Evolutionary conservation across 2,329 filamentous ascomycete species (phyloP), one percentile per base, ranked within the genome.

Genomic region (Pseudofabraea citricarpa): DNA sequence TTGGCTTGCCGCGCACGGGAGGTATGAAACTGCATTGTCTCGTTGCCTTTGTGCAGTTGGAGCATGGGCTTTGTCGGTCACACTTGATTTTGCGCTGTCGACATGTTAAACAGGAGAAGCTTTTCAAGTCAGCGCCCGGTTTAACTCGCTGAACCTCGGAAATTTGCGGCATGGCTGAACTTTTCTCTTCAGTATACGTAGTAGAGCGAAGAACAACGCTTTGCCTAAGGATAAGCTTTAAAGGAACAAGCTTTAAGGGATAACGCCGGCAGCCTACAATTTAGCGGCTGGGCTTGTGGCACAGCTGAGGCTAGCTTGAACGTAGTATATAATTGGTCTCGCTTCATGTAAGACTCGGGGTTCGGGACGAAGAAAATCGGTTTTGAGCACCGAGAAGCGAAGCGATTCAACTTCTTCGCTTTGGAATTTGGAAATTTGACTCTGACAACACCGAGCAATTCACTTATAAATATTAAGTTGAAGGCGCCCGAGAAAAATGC

Each of bases 1-100:
- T 58, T 29, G 57, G 55, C 48, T 57, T 61, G 5, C 58, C 57
- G 20, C 58, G 56, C 26, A 56, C 51, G 8, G 59, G 59, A 15
- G 55, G 43, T 10, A 59, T n/a, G 24, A 56, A 69, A 19, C 59
- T 54, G 47, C 67, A 70, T 47, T 64, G 56, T 15, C 54, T 55
- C 15, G 54, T 48, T 2, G 67, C 57, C 46, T 67, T 72, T 29
- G 55, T 44, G 41, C 71, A 73, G 47, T 72, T 73, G 6, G 64
- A 64, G 43, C 71, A 74, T 1, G 68, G 68, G 2, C 57, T 52
- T 12, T 48, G 48, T 33, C 63, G 62, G 48, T 73, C 63, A 48
- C 70, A 73, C 40, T 63, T 70, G 42, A 70, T 61, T 47, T 70
- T 70, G 18, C 66, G 58, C 20, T 62, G 61, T 29, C 65, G 58